Percentiles rank a stretch among this genome's conserved stretches.
These are phyloP conservation scores for Adansonia grandidieri DNA, from an alignment of 441 rosid genomes.

Conservation along the genomic window DNA sequence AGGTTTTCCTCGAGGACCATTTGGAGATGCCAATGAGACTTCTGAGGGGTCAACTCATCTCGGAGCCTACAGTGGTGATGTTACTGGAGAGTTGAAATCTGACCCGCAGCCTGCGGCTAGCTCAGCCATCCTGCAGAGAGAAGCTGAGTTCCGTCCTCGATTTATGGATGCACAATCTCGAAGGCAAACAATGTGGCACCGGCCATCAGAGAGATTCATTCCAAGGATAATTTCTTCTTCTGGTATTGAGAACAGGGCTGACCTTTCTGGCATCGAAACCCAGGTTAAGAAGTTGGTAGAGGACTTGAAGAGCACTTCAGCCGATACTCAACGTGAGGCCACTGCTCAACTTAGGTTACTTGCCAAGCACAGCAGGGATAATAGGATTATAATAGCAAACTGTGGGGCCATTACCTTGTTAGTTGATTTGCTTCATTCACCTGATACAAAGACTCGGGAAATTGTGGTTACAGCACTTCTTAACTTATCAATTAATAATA, in stretches of 20 bases:
- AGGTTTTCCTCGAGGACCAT: constrained; percentile 45
- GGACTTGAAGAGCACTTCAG: constrained; percentile 57
- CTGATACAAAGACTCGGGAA: constrained; percentile 60
- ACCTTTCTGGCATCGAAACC: constrained; percentile 69
- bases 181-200: constrained; percentile 65
- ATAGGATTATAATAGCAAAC: constrained; percentile 76
- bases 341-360: constrained; percentile 59
- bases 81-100: constrained; percentile 68
- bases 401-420: constrained; percentile 64
- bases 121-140: constrained; percentile 46
- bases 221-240: constrained; percentile 70
- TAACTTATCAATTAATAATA: constrained; percentile 76
- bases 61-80: constrained; percentile 63
- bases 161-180: constrained; percentile 58
- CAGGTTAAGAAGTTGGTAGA: constrained; percentile 66
- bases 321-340: constrained; percentile 63
- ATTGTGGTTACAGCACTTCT: constrained; percentile 87
- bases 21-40: constrained; percentile 57
- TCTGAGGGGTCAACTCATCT: constrained; percentile 60
- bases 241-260: constrained; percentile 60
- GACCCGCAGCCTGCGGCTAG: constrained; percentile 49
- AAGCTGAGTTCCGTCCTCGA: constrained; percentile 57
- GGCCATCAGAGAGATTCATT: constrained; percentile 35
- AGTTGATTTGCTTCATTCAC: constrained; percentile 60
- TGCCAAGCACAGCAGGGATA: constrained; percentile 74